These are phyloP conservation scores for Psidium friedrichsthalianum DNA, from an alignment of 345 rosid genomes.

Conservation along the genomic window DNA sequence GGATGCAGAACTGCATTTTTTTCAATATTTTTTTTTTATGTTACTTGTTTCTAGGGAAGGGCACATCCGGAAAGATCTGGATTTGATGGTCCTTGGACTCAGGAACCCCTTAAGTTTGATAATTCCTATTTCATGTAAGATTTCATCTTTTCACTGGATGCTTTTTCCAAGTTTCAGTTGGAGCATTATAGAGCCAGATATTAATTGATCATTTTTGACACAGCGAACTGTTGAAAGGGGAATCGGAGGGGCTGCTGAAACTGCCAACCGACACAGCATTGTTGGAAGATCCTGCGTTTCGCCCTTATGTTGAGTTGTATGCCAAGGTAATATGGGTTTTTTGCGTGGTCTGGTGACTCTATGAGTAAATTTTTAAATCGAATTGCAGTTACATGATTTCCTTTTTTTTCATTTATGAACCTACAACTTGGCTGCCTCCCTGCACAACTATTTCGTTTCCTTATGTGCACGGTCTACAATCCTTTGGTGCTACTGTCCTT, in stretches of 20 bases:
- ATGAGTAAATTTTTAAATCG: neutral
- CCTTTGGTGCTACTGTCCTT: neutral
- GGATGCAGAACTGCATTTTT: neutral
- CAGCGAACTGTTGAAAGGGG: slow-evolving; percentile 69
- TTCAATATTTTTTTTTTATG: neutral
- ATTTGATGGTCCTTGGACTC: slow-evolving; percentile 96
- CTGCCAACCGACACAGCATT: slow-evolving; percentile 80
- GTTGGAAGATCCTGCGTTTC: slow-evolving; percentile 58
- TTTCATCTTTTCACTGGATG: neutral
- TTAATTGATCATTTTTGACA: neutral
- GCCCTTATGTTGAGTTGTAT: slow-evolving; percentile 64
- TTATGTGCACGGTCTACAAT: neutral
- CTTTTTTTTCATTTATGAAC: neutral
- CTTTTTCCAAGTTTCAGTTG: neutral
- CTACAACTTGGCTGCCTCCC: neutral
- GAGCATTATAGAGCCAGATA: neutral
- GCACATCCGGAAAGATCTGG: slow-evolving; percentile 93
- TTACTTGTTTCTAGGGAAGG: slow-evolving; percentile 49
- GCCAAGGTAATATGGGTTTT: slow-evolving; percentile 48
- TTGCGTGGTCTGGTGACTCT: neutral
- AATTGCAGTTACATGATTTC: neutral
- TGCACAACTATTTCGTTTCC: neutral
- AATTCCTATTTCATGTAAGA: slow-evolving; percentile 90
- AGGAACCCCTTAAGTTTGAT: slow-evolving; percentile 84
- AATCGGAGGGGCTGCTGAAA: slow-evolving; percentile 70